Evolutionary conservation across 768 basidiomycete species (phyloP), one percentile per base, ranked within the genome.

Genomic region (Hypholoma sublateritium): DNA sequence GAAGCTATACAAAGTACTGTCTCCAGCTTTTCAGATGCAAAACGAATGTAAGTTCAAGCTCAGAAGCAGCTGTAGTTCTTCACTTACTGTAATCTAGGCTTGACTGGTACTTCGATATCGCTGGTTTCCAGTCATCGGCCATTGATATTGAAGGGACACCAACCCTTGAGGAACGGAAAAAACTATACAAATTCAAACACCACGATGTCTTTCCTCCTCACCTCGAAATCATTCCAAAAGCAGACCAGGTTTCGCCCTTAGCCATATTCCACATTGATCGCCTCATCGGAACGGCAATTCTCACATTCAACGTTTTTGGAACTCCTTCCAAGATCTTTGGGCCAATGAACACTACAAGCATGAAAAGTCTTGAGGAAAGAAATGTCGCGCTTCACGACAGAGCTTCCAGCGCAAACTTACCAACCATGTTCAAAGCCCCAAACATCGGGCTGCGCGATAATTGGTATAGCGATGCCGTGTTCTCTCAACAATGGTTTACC

Each of bases 391-490:
- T 60, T 24, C 59, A 63, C 42, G 45, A 34, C n/a, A 32, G 55
- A 36, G 36, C 53, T 17, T 37, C 50, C 14, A 53, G 51, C 24
- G 37, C 42, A 16, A 37, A 25, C 32, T 39, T 19, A 4, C 32
- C 24, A 34, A 60, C 66, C 53, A 66, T 69, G 63, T 69, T 63
- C 52, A 62, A 41, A 25, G 50, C 51, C 46, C 56, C 54, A 19
- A 71, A 70, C 51, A 59, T 71, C 19, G 70, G 70, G 3, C 61
- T 59, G 45, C 65, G 69, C 25, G 37, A 54, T 21, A 69, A 71
- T 50, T 71, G 70, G 70, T 70, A 67, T 44, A 67, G 66, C 14
- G 70, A 71, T 51, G 67, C 65, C 21, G 68, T 64, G 7, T 71
- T 69, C 45, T 67, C 56, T 12, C 69, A 70, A 44, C 70, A 71